Percentiles rank a stretch among this genome's conserved stretches.
Conservation (phyloP, 2,329 filamentous ascomycete genomes). For the Monilinia fructigena region DNA sequence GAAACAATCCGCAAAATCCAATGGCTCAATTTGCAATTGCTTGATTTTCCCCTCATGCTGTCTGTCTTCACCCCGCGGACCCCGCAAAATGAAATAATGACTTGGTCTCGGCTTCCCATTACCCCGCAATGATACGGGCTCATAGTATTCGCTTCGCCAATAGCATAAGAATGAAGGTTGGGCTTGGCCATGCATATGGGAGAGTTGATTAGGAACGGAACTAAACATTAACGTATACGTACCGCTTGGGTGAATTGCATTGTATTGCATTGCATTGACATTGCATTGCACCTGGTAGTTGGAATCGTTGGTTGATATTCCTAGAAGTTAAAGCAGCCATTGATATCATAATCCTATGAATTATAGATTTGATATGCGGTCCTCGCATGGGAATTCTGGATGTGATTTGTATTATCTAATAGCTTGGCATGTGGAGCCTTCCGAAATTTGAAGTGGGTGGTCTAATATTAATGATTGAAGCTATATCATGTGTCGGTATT, state of each 20-base stretch:
- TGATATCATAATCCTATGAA: background rate
- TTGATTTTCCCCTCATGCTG: background rate
- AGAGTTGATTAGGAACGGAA: background rate
- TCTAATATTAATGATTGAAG: too few species aligned
- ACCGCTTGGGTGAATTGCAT: too few species aligned
- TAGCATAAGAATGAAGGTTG: background rate
- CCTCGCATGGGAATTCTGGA: background rate
- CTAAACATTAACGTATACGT: too few species aligned
- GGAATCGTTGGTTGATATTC: background rate
- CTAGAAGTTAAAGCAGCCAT: background rate
- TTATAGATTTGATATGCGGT: background rate
- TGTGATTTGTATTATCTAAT: background rate
- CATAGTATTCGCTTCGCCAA: background rate
- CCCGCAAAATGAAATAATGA: background rate
- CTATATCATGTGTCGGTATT: background rate
- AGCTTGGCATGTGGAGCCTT: background rate
- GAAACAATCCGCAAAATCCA: background rate
- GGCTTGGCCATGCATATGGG: background rate
- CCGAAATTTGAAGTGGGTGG: background rate
- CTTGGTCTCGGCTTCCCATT: background rate
- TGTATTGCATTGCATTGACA: too few species aligned
- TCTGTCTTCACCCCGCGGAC: background rate
- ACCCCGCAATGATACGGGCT: background rate
- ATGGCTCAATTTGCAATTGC: background rate
- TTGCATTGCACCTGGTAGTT: background rate